Conservation (phyloP, 2,329 filamentous ascomycete genomes). For the Elsinoe necatrix region DNA sequence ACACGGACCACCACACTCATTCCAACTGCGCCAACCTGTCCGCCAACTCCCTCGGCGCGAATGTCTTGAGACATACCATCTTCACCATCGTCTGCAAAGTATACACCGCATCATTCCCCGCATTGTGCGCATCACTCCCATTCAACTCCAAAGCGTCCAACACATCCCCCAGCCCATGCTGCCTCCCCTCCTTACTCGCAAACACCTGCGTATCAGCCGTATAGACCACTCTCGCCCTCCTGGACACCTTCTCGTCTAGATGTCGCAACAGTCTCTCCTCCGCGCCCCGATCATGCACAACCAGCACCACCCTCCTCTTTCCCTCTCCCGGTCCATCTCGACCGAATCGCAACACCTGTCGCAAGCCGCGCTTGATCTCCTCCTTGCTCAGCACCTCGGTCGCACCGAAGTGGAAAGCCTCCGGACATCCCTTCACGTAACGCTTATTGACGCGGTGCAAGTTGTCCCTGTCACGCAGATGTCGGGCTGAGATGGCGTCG, state of each 20-base stretch:
- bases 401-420: constrained; percentile 21
- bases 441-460: constrained; percentile 18
- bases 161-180: background rate
- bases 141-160: background rate
- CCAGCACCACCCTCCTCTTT: constrained; percentile 3
- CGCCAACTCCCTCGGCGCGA: background rate
- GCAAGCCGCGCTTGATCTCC: constrained; percentile 3
- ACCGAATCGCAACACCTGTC: background rate
- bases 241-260: background rate
- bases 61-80: constrained; percentile 7
- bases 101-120: constrained; percentile 29
- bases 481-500: constrained; percentile 55
- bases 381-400: constrained; percentile 20
- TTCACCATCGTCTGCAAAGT: constrained; percentile 23
- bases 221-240: background rate
- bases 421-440: constrained; percentile 21
- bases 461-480: constrained; percentile 56
- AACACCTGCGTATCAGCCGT: constrained; percentile 12
- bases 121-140: constrained; percentile 21
- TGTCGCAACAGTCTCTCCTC: background rate
- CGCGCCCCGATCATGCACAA: background rate
- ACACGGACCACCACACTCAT: too few species aligned
- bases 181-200: background rate
- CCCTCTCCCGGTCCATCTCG: background rate
- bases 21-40: background rate